A percentile compares a stretch with the other conserved stretches of the same genome.
phyloP scores from a whole-genome alignment of 345 rosid genomes.

The Jatropha curcas region DNA sequence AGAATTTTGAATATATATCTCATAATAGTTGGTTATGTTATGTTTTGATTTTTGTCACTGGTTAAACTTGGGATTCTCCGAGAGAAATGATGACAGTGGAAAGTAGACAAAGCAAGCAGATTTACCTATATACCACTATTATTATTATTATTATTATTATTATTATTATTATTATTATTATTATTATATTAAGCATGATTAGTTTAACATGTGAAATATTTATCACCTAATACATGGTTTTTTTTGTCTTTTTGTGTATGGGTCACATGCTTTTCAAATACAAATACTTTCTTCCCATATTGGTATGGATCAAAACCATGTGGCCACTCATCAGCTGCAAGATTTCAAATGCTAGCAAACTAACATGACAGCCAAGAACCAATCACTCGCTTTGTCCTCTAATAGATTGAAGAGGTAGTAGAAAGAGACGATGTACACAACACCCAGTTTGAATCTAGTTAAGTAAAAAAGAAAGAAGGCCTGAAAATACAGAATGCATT shows the following conservation, averaged over 20 bases:
- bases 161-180: too few species aligned
- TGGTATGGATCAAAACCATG: slow-evolving; percentile 19
- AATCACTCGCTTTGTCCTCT: background rate
- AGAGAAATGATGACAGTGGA: slow-evolving; percentile 11
- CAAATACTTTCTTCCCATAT: background rate
- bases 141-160: too few species aligned
- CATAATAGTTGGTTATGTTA: too few species aligned
- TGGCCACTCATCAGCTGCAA: slow-evolving; percentile 2
- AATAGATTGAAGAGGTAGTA: background rate
- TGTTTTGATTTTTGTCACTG: background rate
- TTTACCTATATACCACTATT: slow-evolving; percentile 20
- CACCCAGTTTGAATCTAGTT: too few species aligned
- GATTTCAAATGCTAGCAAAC: background rate
- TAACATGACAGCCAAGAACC: slow-evolving; percentile 1
- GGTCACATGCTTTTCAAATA: slow-evolving; percentile 25
- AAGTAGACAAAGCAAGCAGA: slow-evolving; percentile 24
- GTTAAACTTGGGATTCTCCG: slow-evolving; percentile 2
- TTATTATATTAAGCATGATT: slow-evolving; percentile 19
- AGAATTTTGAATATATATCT: too few species aligned
- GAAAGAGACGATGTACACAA: too few species aligned
- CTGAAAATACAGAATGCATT: background rate
- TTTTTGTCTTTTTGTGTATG: slow-evolving; percentile 19
- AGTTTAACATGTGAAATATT: slow-evolving; percentile 26
- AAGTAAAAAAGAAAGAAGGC: too few species aligned
- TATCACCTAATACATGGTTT: slow-evolving; percentile 16